These are phyloP conservation scores for Apiotrichum sp. DNA, from an alignment of 1,284 basidiomycete genomes.

Conservation along the genomic window DNA sequence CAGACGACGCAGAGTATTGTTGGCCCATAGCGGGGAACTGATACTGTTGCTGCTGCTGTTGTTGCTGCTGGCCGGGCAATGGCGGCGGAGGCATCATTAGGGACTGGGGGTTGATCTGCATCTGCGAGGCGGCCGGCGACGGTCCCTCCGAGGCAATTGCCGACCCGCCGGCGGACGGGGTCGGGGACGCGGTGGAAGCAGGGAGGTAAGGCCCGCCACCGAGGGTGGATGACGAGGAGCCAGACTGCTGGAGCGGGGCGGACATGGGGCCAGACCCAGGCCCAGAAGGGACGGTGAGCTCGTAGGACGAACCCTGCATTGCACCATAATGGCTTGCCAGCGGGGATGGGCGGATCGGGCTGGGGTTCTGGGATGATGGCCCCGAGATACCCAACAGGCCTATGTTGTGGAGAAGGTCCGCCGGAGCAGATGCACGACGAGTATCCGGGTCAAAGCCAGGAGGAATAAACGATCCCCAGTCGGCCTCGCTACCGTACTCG, in stretches of 20 bases:
- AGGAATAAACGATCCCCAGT: slow-evolving; percentile 9
- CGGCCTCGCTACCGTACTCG: slow-evolving; percentile 23
- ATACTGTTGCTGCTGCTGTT: not conserved
- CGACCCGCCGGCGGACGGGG: slow-evolving; percentile 1
- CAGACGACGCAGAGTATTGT: not conserved
- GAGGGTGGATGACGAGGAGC: slow-evolving; percentile 2
- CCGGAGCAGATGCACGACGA: slow-evolving; percentile 26
- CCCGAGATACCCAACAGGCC: slow-evolving; percentile 24
- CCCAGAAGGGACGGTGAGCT: not conserved
- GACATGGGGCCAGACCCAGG: not conserved
- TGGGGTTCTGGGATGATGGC: not conserved
- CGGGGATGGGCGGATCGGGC: slow-evolving; percentile 9
- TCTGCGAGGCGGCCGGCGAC: slow-evolving; percentile 6
- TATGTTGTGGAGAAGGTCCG: slow-evolving; percentile 26
- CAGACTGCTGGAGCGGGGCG: not conserved
- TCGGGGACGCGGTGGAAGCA: slow-evolving; percentile 3
- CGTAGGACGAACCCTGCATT: not conserved
- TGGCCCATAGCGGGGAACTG: not conserved
- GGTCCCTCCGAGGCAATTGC: slow-evolving; percentile 8
- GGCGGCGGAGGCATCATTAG: slow-evolving; percentile 17
- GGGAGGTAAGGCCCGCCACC: slow-evolving; percentile 17
- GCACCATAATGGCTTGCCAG: not conserved
- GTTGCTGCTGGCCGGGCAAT: slow-evolving; percentile 1
- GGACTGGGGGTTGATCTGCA: slow-evolving; percentile 3
- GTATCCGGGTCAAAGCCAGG: slow-evolving; percentile 25